Evolutionary conservation across 805 yeast species (phyloP), one percentile per base, ranked within the genome.

Genomic region (Kodamaea hsintzibuensis): DNA sequence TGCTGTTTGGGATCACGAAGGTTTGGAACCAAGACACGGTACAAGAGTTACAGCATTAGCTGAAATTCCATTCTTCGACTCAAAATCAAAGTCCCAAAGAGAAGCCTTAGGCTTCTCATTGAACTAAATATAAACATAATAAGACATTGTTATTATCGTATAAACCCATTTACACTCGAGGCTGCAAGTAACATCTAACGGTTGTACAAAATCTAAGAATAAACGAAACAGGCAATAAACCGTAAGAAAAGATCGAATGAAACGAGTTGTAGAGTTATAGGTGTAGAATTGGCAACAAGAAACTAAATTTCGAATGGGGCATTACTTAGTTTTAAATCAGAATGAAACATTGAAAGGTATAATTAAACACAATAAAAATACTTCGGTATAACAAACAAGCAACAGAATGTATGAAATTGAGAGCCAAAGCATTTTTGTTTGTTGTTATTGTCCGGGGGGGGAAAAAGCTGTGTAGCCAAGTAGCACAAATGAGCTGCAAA

Each of bases 1-100:
- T 53, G 84, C 84, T 8, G 76, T 81, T 13, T 72, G 77, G 69
- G 84, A 80, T 58, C 78, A 79, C 63, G 81, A 77, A 57, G 73
- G 72, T 10, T 50, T 62, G 50, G 76, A 71, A 50, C 72, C 77
- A 12, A 67, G 83, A 68, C 85, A 81, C 56, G 85, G 82, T 35
- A 77, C 80, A 33, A 53, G 70, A 43, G 81, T 77, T 27, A 79
- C 82, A 55, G 68, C 84, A 0, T 72, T 82, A 55, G 86, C 83
- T 16, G 85, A 82, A 57, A 63, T 67, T 50, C 87, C 86, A 1
- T 74, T 52, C 66, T 82, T 75, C 61, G 84, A 81, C 58, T 74
- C 77, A 27, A 62, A 69, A 3, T 79, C 83, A 2, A 77, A 77
- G 60, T 76, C 82, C 30, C 84, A 80, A 62, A 78, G 85, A 67